Evolutionary conservation across 164 flowering plant species (phyloP).

Genomic region (Annona squamosa): DNA sequence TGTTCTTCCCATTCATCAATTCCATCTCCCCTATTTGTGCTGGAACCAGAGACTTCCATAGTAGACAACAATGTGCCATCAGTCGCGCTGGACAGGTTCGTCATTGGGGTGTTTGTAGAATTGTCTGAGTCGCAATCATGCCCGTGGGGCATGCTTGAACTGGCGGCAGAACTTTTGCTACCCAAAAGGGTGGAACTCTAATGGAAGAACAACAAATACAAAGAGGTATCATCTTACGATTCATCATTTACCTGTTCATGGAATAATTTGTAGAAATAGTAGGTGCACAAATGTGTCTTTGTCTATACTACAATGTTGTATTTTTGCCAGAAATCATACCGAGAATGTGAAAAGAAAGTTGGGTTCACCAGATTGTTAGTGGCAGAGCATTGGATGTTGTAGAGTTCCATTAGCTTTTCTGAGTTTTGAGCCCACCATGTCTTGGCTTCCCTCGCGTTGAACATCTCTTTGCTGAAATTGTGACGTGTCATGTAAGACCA

Average conservation of each 20-base stretch:
- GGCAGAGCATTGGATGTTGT: not conserved
- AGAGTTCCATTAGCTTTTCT: slow-evolving; percentile 1
- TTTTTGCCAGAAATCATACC: too few species aligned
- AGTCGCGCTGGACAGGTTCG: not conserved
- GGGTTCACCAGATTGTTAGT: not conserved
- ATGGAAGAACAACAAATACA: not conserved
- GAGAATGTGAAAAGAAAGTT: not conserved
- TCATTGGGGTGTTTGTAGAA: not conserved
- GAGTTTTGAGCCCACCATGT: not conserved
- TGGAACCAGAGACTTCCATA: not conserved
- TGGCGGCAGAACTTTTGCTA: not conserved
- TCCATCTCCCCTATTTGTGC: not conserved
- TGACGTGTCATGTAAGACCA: not conserved
- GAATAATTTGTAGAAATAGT: not conserved
- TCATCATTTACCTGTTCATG: not conserved
- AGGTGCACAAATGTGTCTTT: not conserved
- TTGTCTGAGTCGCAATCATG: not conserved
- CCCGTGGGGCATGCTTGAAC: not conserved
- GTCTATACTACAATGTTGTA: not conserved
- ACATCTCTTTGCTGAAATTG: not conserved
- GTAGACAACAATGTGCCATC: not conserved
- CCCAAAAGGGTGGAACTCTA: not conserved
- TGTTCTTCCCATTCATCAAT: not conserved
- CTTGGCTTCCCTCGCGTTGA: not conserved
- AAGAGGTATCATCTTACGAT: not conserved